phyloP scores from a whole-genome alignment of 768 basidiomycete genomes.

The Termitomyces sp. region DNA sequence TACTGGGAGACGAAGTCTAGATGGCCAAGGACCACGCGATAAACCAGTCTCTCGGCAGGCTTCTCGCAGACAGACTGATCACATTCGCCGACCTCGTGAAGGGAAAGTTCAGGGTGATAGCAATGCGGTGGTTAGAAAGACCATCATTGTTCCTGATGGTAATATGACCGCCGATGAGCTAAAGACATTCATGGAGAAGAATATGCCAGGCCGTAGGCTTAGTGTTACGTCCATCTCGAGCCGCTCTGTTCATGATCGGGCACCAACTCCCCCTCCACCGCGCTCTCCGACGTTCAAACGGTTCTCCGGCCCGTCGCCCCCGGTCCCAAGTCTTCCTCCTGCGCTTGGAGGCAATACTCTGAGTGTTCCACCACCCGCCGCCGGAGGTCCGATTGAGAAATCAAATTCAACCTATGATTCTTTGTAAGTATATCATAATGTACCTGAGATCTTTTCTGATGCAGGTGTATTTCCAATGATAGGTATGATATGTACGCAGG shows the following conservation, averaged over 20 bases:
- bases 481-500: constrained; percentile 82
- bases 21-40: constrained; percentile 21
- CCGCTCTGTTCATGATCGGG: constrained; percentile 78
- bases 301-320: constrained; percentile 71
- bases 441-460: constrained; percentile 16
- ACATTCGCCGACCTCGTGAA: constrained; percentile 39
- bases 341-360: constrained; percentile 40
- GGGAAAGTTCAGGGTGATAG: constrained; percentile 28
- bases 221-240: constrained; percentile 60
- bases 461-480: constrained; percentile 19
- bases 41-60: constrained; percentile 33
- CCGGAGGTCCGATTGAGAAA: constrained; percentile 52
- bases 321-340: constrained; percentile 61
- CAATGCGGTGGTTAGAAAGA: constrained; percentile 67
- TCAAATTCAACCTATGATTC: constrained; percentile 74
- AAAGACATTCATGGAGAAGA: constrained; percentile 51
- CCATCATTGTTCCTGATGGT: constrained; percentile 73
- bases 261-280: constrained; percentile 83
- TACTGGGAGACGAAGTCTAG: constrained; percentile 22
- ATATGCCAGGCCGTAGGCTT: constrained; percentile 55
- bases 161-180: constrained; percentile 56
- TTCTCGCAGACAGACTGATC: constrained; percentile 33
- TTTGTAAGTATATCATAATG: constrained; percentile 48
- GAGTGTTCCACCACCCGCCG: constrained; percentile 33
- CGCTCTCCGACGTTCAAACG: constrained; percentile 49